Evolutionary conservation across 1,139 yeast genomes (phyloP).

Genomic region (Geotrichum bryndzae): DNA sequence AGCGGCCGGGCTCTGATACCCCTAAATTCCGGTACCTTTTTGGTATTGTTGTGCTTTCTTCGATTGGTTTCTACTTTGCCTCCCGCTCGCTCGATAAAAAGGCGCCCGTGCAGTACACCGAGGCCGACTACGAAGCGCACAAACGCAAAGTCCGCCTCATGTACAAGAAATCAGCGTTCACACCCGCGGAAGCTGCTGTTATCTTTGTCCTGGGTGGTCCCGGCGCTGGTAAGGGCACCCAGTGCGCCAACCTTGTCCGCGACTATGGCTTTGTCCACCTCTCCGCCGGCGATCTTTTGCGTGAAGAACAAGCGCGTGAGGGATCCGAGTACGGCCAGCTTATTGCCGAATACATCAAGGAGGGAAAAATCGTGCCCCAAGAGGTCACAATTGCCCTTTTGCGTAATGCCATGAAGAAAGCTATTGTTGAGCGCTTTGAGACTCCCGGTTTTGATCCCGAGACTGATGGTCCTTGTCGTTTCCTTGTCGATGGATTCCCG

Average conservation of each 20-base stretch:
- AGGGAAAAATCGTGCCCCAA: conserved; percentile 91
- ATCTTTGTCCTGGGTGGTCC: conserved; percentile 77
- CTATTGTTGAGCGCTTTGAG: conserved; percentile 25
- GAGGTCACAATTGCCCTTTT: conserved; percentile 84
- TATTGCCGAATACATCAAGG: conserved; percentile 76
- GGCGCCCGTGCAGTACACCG: conserved; percentile 46
- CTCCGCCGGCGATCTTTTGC: conserved; percentile 88
- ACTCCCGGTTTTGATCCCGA: conserved; percentile 19
- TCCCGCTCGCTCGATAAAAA: conserved; percentile 45
- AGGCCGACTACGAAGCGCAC: conserved; percentile 54
- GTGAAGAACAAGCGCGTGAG: conserved; percentile 82
- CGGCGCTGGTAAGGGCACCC: conserved; percentile 97
- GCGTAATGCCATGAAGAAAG: conserved; percentile 66
- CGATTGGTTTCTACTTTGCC: conserved; percentile 49
- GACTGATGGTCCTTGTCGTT: conserved; percentile 51
- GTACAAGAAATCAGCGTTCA: conserved; percentile 42
- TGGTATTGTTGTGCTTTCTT: conserved; percentile 31
- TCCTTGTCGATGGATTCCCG: conserved; percentile 93
- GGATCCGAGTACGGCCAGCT: conserved; percentile 82
- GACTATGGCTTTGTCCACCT: conserved; percentile 81
- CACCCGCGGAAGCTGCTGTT: conserved; percentile 62
- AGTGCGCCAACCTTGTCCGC: conserved; percentile 75
- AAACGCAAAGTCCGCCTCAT: conserved; percentile 23
- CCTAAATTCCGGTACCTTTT: conserved; percentile 34
- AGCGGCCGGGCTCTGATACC: conserved; percentile 21